These are phyloP conservation scores for Phytophthora crassamura DNA, from an alignment of 352 stramenopile species.

Conservation along the genomic window DNA sequence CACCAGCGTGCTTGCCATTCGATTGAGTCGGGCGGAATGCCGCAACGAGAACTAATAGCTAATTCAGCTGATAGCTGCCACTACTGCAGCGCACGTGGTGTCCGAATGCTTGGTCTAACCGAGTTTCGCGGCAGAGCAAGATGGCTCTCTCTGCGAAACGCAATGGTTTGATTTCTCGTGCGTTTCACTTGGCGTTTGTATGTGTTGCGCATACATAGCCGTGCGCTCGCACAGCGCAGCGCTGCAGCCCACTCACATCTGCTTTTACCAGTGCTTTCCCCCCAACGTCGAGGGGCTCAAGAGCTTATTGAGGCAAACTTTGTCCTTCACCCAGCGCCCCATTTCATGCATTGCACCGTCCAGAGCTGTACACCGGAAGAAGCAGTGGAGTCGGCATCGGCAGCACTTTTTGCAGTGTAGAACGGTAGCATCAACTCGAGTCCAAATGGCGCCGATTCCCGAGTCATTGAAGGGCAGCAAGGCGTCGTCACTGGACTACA, in stretches of 20 bases:
- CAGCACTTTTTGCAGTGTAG: constrained; percentile 20
- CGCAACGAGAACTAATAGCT: no score
- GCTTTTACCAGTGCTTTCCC: constrained; percentile 8
- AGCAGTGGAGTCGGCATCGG: constrained; percentile 35
- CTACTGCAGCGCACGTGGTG: no score
- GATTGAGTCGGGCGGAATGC: no score
- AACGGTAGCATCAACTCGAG: constrained; percentile 1
- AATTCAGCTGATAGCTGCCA: no score
- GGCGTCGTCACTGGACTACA: constrained; percentile 11
- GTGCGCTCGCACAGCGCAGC: constrained; percentile 2
- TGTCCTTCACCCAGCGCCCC: constrained; percentile 6
- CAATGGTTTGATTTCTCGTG: background rate
- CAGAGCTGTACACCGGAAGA: constrained; percentile 42
- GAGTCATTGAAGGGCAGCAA: constrained; percentile 18
- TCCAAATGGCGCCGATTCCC: constrained; percentile 29
- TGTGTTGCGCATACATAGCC: constrained; percentile 6
- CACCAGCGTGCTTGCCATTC: no score
- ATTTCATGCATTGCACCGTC: constrained; percentile 43
- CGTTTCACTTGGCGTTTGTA: constrained; percentile 3
- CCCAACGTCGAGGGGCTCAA: constrained; percentile 3
- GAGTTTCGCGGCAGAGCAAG: constrained; percentile 3
- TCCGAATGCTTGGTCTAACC: no score
- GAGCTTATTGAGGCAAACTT: background rate
- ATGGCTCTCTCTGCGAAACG: background rate
- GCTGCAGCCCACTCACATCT: constrained; percentile 20